Percentiles rank a stretch among this genome's conserved stretches.
These are phyloP conservation scores for Aspergillus ostianus DNA, from an alignment of 495 filamentous ascomycete species.

Conservation along the genomic window DNA sequence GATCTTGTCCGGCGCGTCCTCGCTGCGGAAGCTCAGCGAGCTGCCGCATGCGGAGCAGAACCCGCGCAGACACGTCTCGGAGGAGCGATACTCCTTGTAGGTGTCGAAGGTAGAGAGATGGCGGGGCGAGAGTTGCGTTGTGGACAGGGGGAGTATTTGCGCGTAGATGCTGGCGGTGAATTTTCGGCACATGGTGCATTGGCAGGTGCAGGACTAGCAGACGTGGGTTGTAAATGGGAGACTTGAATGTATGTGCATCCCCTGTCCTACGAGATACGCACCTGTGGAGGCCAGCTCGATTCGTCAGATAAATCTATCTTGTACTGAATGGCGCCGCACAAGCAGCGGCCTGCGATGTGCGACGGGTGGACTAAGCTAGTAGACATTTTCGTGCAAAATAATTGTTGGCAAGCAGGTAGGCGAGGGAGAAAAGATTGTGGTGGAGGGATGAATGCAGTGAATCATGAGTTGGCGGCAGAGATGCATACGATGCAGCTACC, in stretches of 20 bases:
- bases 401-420: too few relatives aligned
- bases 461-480: too few relatives aligned
- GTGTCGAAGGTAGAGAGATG: not conserved
- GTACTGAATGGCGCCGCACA: not conserved
- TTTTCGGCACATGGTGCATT: conserved; percentile 3
- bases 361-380: not conserved
- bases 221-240: too few relatives aligned
- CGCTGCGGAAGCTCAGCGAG: not conserved
- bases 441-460: too few relatives aligned
- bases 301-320: not conserved
- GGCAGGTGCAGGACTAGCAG: not conserved
- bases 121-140: not conserved
- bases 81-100: not conserved
- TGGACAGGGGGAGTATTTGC: not conserved
- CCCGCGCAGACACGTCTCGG: not conserved
- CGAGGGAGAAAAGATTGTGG: too few relatives aligned
- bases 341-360: not conserved
- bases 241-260: too few relatives aligned
- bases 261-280: not conserved
- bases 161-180: not conserved
- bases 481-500: too few relatives aligned
- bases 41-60: not conserved
- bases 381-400: too few relatives aligned
- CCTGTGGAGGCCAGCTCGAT: not conserved
- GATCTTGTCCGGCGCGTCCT: not conserved